Percentiles rank a stretch among this genome's conserved stretches.
These are phyloP conservation scores for Pachyrhizus erosus DNA, from an alignment of 306 rosid genomes.

Conservation along the genomic window DNA sequence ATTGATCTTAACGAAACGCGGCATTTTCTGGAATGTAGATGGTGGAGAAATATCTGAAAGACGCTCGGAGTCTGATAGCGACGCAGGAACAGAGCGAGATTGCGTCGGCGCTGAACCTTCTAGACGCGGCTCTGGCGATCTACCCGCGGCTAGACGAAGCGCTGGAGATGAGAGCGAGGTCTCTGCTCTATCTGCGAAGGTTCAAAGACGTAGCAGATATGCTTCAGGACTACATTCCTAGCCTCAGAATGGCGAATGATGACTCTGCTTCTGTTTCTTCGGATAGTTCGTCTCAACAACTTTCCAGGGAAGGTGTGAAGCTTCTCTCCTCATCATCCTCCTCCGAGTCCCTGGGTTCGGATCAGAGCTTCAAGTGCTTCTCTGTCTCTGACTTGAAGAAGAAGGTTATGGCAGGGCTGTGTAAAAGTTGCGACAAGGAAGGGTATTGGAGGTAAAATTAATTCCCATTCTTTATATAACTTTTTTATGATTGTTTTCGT, in stretches of 20 bases:
- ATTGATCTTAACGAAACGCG: background rate
- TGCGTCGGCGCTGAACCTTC: conserved; percentile 65
- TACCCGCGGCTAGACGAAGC: conserved; percentile 77
- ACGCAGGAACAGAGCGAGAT: conserved; percentile 73
- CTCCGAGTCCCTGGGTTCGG: conserved; percentile 51
- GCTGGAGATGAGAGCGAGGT: conserved; percentile 82
- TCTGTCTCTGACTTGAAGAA: conserved; percentile 93
- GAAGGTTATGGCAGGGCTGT: conserved; percentile 85
- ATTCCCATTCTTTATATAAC: too few relatives aligned
- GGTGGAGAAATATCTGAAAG: conserved; percentile 82
- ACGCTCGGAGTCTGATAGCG: conserved; percentile 75
- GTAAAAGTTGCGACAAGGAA: conserved; percentile 75
- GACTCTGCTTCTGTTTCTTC: conserved; percentile 63
- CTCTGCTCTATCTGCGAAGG: conserved; percentile 70
- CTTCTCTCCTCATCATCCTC: conserved; percentile 62
- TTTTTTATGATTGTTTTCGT: too few relatives aligned
- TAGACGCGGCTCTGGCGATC: conserved; percentile 83
- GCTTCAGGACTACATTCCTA: conserved; percentile 95
- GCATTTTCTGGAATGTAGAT: conserved; percentile 48
- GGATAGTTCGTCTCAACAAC: conserved; percentile 63
- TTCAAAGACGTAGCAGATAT: conserved; percentile 90
- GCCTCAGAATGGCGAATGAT: conserved; percentile 67
- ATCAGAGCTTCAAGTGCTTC: conserved; percentile 89
- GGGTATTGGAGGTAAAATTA: conserved; percentile 94
- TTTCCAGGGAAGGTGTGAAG: conserved; percentile 73